phyloP scores from a whole-genome alignment of 208 protist genomes.

The Trypanosoma boissoni region DNA sequence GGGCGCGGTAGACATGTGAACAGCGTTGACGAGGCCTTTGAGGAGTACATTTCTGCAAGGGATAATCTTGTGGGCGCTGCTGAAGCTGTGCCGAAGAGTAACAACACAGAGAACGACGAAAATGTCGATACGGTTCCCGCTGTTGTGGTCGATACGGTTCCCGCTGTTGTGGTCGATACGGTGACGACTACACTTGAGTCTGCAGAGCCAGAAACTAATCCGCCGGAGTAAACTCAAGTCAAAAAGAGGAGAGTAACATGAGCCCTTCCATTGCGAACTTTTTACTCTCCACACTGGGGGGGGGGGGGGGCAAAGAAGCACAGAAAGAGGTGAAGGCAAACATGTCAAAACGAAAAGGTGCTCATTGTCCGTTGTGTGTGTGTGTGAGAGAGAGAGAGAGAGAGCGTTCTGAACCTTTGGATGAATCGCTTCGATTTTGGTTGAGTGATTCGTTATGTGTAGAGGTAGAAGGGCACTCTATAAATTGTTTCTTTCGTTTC shows the following conservation, averaged over 20 bases:
- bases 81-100: too few species aligned
- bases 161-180: too few species aligned
- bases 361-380: too few species aligned
- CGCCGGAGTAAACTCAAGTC: too few species aligned
- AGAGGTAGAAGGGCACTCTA: neutral
- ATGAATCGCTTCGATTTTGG: conserved; percentile 13
- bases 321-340: neutral
- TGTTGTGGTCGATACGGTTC: neutral
- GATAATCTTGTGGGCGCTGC: conserved; percentile 33
- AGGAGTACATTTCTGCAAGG: conserved; percentile 33
- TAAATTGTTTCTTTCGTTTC: conserved; percentile 12
- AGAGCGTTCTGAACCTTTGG: too few species aligned
- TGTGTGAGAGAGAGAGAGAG: too few species aligned
- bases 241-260: too few species aligned
- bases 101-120: conserved; percentile 44
- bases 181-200: too few species aligned
- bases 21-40: conserved; percentile 41
- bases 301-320: conserved; percentile 1
- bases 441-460: conserved; percentile 6
- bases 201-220: too few species aligned
- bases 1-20: conserved; percentile 31
- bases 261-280: too few species aligned
- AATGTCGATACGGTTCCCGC: neutral
- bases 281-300: too few species aligned
- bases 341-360: conserved; percentile 4